Evolutionary conservation across 768 basidiomycete species (phyloP).

Genomic region (Leccinum subgranulosum): DNA sequence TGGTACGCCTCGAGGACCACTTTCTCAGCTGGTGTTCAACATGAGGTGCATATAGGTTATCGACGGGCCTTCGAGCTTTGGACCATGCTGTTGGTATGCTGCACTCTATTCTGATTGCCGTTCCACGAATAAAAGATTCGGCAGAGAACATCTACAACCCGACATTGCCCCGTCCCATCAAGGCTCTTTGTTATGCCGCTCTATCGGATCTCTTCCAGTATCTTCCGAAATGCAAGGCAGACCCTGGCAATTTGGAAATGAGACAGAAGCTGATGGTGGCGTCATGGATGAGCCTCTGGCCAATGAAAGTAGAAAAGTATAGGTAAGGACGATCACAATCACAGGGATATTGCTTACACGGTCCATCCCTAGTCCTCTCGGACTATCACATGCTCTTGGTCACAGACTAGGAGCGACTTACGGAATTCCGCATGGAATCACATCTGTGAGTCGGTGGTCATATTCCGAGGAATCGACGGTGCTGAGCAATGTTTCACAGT

Average conservation of each 20-base stretch:
- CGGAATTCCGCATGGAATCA: conserved; percentile 77
- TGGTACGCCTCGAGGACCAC: conserved; percentile 44
- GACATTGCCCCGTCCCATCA: conserved; percentile 52
- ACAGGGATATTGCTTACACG: neutral
- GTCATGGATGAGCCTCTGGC: conserved; percentile 82
- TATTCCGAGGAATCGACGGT: conserved; percentile 5
- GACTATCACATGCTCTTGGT: conserved; percentile 73
- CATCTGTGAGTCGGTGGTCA: conserved; percentile 51
- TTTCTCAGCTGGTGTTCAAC: conserved; percentile 7
- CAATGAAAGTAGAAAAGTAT: conserved; percentile 53
- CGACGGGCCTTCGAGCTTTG: conserved; percentile 73
- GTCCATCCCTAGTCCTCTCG: conserved; percentile 47
- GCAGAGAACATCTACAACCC: conserved; percentile 60
- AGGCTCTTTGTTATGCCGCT: conserved; percentile 62
- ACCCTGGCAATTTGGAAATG: conserved; percentile 52
- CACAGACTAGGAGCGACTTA: conserved; percentile 73
- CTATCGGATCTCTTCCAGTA: conserved; percentile 72
- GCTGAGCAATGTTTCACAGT: conserved; percentile 37
- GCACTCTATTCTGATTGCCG: neutral
- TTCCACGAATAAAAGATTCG: neutral
- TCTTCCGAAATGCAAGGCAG: conserved; percentile 59
- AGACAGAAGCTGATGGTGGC: conserved; percentile 72
- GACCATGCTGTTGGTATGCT: conserved; percentile 73
- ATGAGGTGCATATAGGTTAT: conserved; percentile 48
- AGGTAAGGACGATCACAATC: conserved; percentile 34